These are phyloP conservation scores for Neurospora hispaniola DNA, from an alignment of 495 filamentous ascomycete species.

Conservation along the genomic window DNA sequence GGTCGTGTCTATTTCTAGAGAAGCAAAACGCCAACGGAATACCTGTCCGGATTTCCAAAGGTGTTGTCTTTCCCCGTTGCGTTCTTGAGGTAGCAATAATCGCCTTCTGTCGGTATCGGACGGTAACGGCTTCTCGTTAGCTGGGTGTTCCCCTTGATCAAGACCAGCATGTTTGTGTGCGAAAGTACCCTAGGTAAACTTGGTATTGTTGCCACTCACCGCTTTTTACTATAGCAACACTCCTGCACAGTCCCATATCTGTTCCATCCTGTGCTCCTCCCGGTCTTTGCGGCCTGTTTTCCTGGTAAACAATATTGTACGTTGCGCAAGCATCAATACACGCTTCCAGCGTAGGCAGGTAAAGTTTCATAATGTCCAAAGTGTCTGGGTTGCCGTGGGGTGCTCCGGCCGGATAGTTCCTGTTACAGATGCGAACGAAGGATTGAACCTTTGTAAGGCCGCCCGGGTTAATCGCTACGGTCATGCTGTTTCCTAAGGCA, in stretches of 20 bases:
- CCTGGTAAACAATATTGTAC: conserved; percentile 21
- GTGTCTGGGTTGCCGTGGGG: conserved; percentile 13
- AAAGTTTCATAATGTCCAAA: conserved; percentile 23
- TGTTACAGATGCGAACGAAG: conserved; percentile 23
- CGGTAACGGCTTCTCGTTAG: not conserved
- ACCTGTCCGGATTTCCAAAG: conserved; percentile 12
- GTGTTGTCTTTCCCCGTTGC: conserved; percentile 22
- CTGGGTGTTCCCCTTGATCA: not conserved
- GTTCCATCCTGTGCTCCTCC: not conserved
- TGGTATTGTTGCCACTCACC: not conserved
- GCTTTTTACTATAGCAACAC: conserved; percentile 19
- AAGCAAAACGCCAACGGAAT: conserved; percentile 20
- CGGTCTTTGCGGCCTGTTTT: not conserved
- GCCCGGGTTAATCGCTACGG: conserved; percentile 3
- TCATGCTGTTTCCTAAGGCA: conserved; percentile 14
- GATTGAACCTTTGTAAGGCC: conserved; percentile 8
- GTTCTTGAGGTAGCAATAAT: conserved; percentile 30
- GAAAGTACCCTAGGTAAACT: not conserved
- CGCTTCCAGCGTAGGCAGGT: conserved; percentile 23
- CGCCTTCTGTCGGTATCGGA: conserved; percentile 2
- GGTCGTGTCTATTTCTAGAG: not conserved
- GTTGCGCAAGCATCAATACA: conserved; percentile 25
- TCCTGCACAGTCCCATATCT: conserved; percentile 16
- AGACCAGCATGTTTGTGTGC: not conserved
- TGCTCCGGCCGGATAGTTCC: conserved; percentile 18